phyloP scores from a whole-genome alignment of 352 stramenopile species.

The Pythium grandisporangium region DNA sequence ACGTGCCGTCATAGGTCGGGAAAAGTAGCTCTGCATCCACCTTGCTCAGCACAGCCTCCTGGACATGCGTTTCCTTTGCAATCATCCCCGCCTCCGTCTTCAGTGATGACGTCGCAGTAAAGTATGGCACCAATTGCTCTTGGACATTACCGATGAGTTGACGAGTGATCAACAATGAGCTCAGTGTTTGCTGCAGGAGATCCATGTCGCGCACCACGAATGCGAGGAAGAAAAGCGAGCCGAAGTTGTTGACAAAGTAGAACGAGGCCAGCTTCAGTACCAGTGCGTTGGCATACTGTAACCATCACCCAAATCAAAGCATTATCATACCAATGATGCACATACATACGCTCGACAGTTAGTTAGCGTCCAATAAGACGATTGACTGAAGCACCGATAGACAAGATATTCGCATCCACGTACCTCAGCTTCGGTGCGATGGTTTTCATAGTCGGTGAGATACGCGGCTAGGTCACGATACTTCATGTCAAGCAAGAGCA shows the following conservation, averaged over 20 bases:
- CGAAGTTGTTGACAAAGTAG: constrained; percentile 97
- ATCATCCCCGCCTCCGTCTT: constrained; percentile 77
- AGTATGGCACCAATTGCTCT: constrained; percentile 73
- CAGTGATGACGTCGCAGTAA: constrained; percentile 66
- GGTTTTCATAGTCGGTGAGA: constrained; percentile 92
- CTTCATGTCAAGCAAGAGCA: constrained; percentile 68
- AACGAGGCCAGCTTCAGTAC: constrained; percentile 98
- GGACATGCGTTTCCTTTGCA: constrained; percentile 48
- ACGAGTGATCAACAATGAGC: constrained; percentile 73
- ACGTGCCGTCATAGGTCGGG: constrained; percentile 77
- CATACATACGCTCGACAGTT: no score
- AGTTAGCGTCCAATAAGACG: constrained; percentile 1
- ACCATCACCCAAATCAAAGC: not conserved
- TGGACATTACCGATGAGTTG: constrained; percentile 74
- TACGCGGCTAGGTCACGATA: constrained; percentile 88
- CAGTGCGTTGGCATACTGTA: constrained; percentile 85
- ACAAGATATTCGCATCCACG: constrained; percentile 6
- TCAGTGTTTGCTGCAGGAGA: constrained; percentile 87
- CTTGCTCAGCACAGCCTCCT: constrained; percentile 46
- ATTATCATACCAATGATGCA: not conserved
- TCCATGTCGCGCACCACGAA: constrained; percentile 86
- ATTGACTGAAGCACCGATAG: not conserved
- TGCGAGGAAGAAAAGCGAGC: constrained; percentile 93
- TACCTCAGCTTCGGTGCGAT: constrained; percentile 84
- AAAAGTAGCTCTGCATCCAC: constrained; percentile 74